Conservation (phyloP, 192 early-diverging fungal species). For the Gonapodya prolifera region DNA sequence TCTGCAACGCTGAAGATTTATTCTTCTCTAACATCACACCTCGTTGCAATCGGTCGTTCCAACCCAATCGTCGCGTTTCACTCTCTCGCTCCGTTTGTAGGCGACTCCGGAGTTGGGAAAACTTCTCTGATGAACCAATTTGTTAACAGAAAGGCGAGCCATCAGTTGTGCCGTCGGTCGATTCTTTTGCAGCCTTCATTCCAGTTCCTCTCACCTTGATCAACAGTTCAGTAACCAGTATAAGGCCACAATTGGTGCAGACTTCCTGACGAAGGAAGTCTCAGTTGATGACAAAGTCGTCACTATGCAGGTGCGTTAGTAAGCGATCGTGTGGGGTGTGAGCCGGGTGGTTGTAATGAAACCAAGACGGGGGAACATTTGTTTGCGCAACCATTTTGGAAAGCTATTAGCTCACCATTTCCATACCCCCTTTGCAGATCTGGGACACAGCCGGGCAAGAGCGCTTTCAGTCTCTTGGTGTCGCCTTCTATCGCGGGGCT, state of each 20-base stretch:
- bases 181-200: background rate
- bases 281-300: conserved; percentile 80
- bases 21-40: too few species aligned
- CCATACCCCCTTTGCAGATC: conserved; percentile 44
- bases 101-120: conserved; percentile 65
- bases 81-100: background rate
- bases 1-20: too few species aligned
- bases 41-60: too few species aligned
- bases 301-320: conserved; percentile 70
- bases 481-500: conserved; percentile 97
- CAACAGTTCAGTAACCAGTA: conserved; percentile 92
- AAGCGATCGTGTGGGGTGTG: background rate
- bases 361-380: too few species aligned
- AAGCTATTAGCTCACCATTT: conserved; percentile 6
- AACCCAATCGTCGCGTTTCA: too few species aligned
- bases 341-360: background rate
- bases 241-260: conserved; percentile 98
- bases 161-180: background rate
- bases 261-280: conserved; percentile 98
- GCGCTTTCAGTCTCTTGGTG: conserved; percentile 88
- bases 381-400: background rate
- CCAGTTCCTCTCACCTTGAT: conserved; percentile 78
- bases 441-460: conserved; percentile 99
- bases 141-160: background rate
- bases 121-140: conserved; percentile 94